Evolutionary conservation across 345 rosid species (phyloP).

Genomic region (Sisymbrium irio): DNA sequence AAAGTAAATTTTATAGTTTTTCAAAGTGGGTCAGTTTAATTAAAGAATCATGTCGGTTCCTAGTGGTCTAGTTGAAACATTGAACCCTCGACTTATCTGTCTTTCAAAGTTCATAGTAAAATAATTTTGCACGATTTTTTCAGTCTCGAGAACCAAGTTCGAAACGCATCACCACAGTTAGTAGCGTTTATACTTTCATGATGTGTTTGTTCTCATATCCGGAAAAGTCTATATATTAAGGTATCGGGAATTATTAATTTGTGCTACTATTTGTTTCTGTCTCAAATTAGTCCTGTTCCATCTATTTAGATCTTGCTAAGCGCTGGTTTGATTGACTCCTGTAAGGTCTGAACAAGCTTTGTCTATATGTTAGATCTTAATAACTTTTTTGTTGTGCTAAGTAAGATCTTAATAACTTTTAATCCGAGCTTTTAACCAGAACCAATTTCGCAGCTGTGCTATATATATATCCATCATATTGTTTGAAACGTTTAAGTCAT

Average conservation of each 20-base stretch:
- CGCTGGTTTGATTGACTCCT: not conserved
- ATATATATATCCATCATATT: not conserved
- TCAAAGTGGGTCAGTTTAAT: not conserved
- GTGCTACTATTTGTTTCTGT: not conserved
- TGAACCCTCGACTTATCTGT: not conserved
- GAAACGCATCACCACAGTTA: not conserved
- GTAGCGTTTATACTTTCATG: not conserved
- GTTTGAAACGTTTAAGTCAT: not conserved
- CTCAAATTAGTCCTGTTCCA: not conserved
- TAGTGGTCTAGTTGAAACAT: not conserved
- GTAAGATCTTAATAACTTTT: not conserved
- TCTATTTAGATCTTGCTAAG: not conserved
- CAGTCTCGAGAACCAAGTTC: not conserved
- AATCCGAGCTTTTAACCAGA: not conserved
- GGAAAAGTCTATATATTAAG: not conserved
- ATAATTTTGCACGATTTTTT: not conserved
- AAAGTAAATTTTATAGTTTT: not conserved
- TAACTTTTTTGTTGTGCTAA: not conserved
- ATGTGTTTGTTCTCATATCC: not conserved
- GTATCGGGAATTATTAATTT: not conserved
- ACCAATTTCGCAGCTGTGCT: not conserved
- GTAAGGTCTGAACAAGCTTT: not conserved
- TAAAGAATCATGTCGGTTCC: not conserved
- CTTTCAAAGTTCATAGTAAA: not conserved
- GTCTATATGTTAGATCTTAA: not conserved